These are phyloP conservation scores for Rhodotorula mucilaginosa DNA, from an alignment of 1,284 basidiomycete species.

Conservation along the genomic window DNA sequence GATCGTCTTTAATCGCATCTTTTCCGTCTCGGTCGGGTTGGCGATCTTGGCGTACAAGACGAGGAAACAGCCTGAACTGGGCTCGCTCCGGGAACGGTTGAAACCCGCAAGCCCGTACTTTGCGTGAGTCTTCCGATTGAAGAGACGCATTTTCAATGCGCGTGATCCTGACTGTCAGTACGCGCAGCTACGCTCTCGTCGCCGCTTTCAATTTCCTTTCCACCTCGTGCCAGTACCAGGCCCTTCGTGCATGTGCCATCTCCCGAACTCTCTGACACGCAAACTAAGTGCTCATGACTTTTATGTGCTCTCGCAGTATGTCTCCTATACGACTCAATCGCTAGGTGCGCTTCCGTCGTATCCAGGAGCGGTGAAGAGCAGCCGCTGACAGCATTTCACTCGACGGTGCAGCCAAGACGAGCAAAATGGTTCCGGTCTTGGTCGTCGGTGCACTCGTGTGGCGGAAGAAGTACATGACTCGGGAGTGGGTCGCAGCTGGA, in stretches of 20 bases:
- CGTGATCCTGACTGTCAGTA: neutral
- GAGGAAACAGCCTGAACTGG: neutral
- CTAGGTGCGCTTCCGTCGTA: neutral
- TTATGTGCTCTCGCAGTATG: neutral
- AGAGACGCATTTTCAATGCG: too few relatives aligned
- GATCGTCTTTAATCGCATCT: conserved; percentile 42
- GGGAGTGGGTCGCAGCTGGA: conserved; percentile 41
- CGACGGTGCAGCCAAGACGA: conserved; percentile 29
- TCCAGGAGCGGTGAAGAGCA: neutral
- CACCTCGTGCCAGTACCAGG: conserved; percentile 43
- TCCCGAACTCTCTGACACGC: neutral
- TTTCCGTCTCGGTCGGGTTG: conserved; percentile 35
- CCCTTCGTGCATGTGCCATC: conserved; percentile 21
- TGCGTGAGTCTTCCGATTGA: conserved; percentile 1
- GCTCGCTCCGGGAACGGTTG: conserved; percentile 17
- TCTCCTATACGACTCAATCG: conserved; percentile 10
- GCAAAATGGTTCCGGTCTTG: conserved; percentile 45
- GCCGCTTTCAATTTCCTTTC: conserved; percentile 41
- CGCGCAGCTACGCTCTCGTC: conserved; percentile 34
- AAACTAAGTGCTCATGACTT: neutral
- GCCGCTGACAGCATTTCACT: neutral
- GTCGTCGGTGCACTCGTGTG: conserved; percentile 40
- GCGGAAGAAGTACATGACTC: conserved; percentile 36
- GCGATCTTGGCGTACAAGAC: conserved; percentile 34
- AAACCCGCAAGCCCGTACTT: conserved; percentile 11